Evolutionary conservation across 2,329 filamentous ascomycete species (phyloP), one percentile per base, ranked within the genome.

Genomic region (Parastagonospora avenae): DNA sequence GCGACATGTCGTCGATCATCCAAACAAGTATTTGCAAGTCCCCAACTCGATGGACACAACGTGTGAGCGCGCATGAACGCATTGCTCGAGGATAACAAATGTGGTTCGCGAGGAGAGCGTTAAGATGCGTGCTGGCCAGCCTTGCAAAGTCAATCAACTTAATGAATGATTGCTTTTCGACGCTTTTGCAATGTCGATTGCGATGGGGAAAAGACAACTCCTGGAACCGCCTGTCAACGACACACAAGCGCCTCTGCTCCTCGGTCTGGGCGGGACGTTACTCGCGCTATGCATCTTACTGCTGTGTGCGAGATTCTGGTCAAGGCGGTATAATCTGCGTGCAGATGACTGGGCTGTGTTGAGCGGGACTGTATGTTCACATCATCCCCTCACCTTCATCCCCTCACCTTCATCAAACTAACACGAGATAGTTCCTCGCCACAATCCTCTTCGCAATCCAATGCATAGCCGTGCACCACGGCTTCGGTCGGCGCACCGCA

Each of bases 331-430:
- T 8, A 44, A 49, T 4, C 40, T 68, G 14, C 51, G 60, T 39
- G 29, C 50, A 16, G 65, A 66, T 35, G 63, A 67, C 44, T 66
- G 61, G 59, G 60, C 57, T 8, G 53, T 59, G 1, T 31, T 61
- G 2, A 54, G 24, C 27, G 61, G 53, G 16, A 66, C 62, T 11
- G 63, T 66, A 55, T 33, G 53, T 48, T 24, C 4, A 19, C 19
- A 15, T 10, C 19, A 1, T 39, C 12, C 12, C 15, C 33, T 24
- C n/a, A 27, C 30, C 38, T 38, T 24, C 32, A 28, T 14, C 10
- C n/a, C 15, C 33, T 24, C n/a, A 27, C 30, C 38, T 38, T 24
- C 32, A 28, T 14, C 10, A 37, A 11, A 30, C 16, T 27, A 37
- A 28, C 24, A 2, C 8, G 24, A 29, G 41, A 30, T 37, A 67